Base-by-base conservation (phyloP, 352 stramenopile genomes). In the Globisporangium nunn region DNA sequence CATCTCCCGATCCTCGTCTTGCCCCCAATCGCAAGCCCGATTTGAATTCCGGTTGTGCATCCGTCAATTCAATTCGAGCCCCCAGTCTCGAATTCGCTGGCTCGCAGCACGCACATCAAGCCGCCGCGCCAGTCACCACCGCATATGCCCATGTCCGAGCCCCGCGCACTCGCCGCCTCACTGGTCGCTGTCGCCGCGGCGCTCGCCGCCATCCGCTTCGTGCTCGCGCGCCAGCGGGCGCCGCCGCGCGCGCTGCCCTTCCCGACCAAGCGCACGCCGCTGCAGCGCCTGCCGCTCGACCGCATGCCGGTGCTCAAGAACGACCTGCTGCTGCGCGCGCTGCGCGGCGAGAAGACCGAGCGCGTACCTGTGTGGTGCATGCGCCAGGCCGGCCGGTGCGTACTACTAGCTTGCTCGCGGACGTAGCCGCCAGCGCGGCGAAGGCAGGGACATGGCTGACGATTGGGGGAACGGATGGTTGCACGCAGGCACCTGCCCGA, bases 351-450 rank as follows among this genome's bases (percentile, higher is more conserved):
- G 59, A 78, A 74, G 52, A 95, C 89, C 10, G 89, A 97, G 72
- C 82, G 86, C 30, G 87, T 94, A 49, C 96, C 96, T 12, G 86
- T 98, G 56, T 99, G 97, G 97, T 90, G 98, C 57, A 98, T 99
- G 78, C 93, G 96, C 50, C 96, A 99, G 70, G 97, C 97, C 29
- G 97, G 97, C 63, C 81, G 96, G 67, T 96, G 90, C 54, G 96
- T 43, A 58, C 67, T 49, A 31, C 28, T 39, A 46, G 18, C 39
- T 51, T 18, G 6, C 7, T 56, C n/a, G 49, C 33, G 33, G 33
- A 8, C 4, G 33, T 37, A 37, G 33, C 8, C 4, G 33, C 4
- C 8, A 5, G 33, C 33, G 33, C 8, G 33, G 33, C 33, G 33
- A 5, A 40, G 18, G 7, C 2, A 47, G 15, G 4, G 41, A 47